Evolutionary conservation across 345 rosid genomes (phyloP).

Genomic region (Isatis tinctoria): DNA sequence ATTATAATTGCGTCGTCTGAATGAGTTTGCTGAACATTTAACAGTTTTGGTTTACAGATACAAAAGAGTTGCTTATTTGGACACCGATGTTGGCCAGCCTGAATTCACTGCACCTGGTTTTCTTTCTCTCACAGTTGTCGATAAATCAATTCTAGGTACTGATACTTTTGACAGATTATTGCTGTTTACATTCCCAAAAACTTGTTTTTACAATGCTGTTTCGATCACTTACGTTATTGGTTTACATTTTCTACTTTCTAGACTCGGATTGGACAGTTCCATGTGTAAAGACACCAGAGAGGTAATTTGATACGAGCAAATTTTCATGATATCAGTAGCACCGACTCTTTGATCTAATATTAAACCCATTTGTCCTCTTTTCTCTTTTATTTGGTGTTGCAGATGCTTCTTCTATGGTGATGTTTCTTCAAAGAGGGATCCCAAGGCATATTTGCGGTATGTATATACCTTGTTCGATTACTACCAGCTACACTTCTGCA

Average conservation of each 20-base stretch:
- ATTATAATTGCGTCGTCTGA: neutral
- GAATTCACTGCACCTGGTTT: slow-evolving; percentile 91
- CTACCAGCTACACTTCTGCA: slow-evolving; percentile 48
- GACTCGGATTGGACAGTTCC: slow-evolving; percentile 72
- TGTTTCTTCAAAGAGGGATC: slow-evolving; percentile 82
- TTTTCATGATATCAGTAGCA: neutral
- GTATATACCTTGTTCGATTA: slow-evolving; percentile 53
- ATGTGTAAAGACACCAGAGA: slow-evolving; percentile 88
- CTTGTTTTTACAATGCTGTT: neutral
- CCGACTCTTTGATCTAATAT: neutral
- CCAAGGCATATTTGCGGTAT: slow-evolving; percentile 61
- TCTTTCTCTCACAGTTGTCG: slow-evolving; percentile 72
- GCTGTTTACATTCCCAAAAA: neutral
- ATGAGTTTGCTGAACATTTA: neutral
- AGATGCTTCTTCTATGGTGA: slow-evolving; percentile 93
- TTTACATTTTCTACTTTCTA: slow-evolving; percentile 10
- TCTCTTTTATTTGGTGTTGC: slow-evolving; percentile 5
- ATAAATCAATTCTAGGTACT: slow-evolving; percentile 61
- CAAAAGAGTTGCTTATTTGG: slow-evolving; percentile 78
- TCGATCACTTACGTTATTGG: neutral
- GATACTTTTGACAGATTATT: too few species aligned
- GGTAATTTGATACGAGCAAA: slow-evolving; percentile 41
- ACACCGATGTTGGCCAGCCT: slow-evolving; percentile 94
- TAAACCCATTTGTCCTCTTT: neutral
- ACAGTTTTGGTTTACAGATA: slow-evolving; percentile 46